Base-by-base conservation (phyloP, 768 basidiomycete genomes). In the Pleurotus pulmonarius region DNA sequence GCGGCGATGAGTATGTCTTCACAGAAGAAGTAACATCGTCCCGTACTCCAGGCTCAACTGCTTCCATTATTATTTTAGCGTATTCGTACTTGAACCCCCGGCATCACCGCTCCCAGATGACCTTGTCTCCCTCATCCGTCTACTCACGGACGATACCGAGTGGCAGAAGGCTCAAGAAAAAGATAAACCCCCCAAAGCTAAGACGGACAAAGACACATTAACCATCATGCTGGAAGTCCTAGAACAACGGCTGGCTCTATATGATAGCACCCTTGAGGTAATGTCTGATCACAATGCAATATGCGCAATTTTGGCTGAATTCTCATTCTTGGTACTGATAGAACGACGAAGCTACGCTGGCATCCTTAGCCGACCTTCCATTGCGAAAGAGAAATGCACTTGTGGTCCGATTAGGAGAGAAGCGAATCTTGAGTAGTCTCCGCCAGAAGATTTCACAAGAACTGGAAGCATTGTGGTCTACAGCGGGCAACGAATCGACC, bases 351-450 rank as follows among this genome's bases (percentile, higher is more conserved):
- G 75, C 77, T 56, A 55, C 58, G 9, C 68, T 85, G 4, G 68
- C 78, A 16, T 59, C 58, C 12, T 47, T 56, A 18, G 64, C 60
- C 13, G 56, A 55, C n/a, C 65, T 81, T 1, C 55, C 75, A 3
- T 56, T 72, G 52, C 83, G 84, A 61, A 79, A 75, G 63, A 75
- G 74, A 57, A 75, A 85, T 57, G 92, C 93, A 1, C 65, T 87
- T 6, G 71, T 89, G 46, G 90, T 94, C 11, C 79, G 93, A 37
- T 66, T 91, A 8, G 90, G 90, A 3, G 93, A 95, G 73, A 93
- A 93, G 71, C 71, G 79, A 20, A 84, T 94, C 11, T 63, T 94
- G 54, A 55, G 61, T 6, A 64, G 60, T 6, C 56, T 60, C n/a
- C 52, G 72, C 26, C 55, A 60, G 13, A 68, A 65, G 48, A 29